Percentiles rank a stretch among this genome's conserved stretches.
Conservation (phyloP, 208 protist genomes). For the Vickermania ingenoplastis region DNA sequence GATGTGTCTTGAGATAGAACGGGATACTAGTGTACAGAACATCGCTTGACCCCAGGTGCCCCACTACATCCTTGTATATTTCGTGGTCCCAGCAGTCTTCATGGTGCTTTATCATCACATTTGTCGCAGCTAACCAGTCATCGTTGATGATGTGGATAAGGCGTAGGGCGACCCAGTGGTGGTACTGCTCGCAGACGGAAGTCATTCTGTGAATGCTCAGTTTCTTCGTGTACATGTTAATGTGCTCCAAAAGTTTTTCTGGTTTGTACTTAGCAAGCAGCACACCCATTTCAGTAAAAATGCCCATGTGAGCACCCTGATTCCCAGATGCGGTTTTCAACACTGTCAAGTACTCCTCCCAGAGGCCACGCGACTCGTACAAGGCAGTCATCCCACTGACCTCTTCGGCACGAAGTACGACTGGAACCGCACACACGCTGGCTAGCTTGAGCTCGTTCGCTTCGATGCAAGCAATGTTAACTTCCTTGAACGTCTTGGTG, state of each 20-base stretch:
- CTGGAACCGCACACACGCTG: conserved; percentile 95
- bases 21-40: conserved; percentile 95
- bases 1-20: conserved; percentile 96
- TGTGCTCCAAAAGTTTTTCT: conserved; percentile 98
- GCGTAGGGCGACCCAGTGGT: conserved; percentile 94
- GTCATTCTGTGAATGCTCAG: conserved; percentile 98
- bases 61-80: conserved; percentile 96
- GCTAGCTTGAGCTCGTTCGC: conserved; percentile 98
- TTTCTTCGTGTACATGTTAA: conserved; percentile 95
- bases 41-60: conserved; percentile 94
- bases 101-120: conserved; percentile 97
- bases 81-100: conserved; percentile 95
- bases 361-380: conserved; percentile 86
- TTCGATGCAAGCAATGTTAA: conserved; percentile 97
- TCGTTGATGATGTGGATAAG: conserved; percentile 97
- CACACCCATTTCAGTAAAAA: conserved; percentile 99
- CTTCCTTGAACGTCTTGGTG: conserved; percentile 94
- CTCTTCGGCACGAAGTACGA: conserved; percentile 98
- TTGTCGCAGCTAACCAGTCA: conserved; percentile 97
- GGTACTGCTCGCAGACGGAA: conserved; percentile 87
- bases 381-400: conserved; percentile 89
- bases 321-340: conserved; percentile 92
- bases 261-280: conserved; percentile 99
- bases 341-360: conserved; percentile 94
- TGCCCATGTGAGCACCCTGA: conserved; percentile 97